Base-by-base conservation (phyloP, 1,139 yeast genomes). In the Zygoascus hellenicus region DNA sequence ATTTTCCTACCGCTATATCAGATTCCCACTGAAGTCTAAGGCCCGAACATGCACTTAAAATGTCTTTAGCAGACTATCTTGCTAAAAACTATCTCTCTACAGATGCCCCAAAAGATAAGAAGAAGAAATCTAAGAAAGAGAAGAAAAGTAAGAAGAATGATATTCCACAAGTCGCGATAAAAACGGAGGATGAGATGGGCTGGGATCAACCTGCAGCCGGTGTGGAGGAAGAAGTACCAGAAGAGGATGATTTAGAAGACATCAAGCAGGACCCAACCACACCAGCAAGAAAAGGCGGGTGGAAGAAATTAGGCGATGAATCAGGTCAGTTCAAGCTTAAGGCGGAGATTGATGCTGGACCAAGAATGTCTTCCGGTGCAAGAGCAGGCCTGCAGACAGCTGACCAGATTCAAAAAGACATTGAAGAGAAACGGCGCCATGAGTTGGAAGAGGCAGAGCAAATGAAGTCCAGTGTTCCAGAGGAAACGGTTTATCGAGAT, bases 401-500 rank as follows among this genome's bases (percentile, higher is more conserved):
- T 4, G 68, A 62, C 13, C 65, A 69, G 38, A 68, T 72, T 2
- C 65, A 66, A 10, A 56, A 53, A 26, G 72, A 71, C 49, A 59
- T 67, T 10, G 60, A 55, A 16, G 57, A 51, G 4, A 65, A 67
- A 29, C 51, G 50, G 45, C 60, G 60, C 37, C 56, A 57, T 13
- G 70, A 64, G 38, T 44, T 47, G 42, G 47, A 48, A 38, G 49
- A 52, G 22, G 48, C 51, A 48, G 31, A 51, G 45, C 32, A 45
- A 14, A 26, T 41, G 31, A 41, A 33, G 9, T 3, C 32, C 13
- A 10, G n/a, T 9, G 32, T 1, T 14, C 43, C 31, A 2, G 48
- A 52, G 13, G 69, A 70, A 43, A 80, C 86, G 0, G 71, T 82
- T 0, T 77, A 77, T 58, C 71, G 92, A 68, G 88, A 83, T 58